Evolutionary conservation across 352 stramenopile genomes (phyloP).

Genomic region (Plasmopara halstedii): DNA sequence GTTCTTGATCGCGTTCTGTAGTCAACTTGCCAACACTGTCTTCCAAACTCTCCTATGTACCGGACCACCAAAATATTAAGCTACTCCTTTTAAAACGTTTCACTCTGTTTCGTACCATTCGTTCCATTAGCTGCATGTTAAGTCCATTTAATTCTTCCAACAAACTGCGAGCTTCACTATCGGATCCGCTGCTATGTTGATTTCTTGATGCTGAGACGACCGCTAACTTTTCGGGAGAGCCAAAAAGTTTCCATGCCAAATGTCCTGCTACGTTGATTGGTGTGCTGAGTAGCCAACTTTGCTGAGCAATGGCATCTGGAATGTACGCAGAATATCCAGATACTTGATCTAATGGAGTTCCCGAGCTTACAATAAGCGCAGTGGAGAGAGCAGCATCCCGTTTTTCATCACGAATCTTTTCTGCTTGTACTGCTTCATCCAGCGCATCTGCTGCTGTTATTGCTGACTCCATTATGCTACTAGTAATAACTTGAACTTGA

Average conservation of each 20-base stretch:
- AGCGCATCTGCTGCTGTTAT: conserved; percentile 58
- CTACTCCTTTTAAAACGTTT: neutral
- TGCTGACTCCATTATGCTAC: conserved; percentile 66
- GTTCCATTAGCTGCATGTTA: conserved; percentile 78
- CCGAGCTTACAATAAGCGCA: conserved; percentile 31
- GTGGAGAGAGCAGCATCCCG: conserved; percentile 25
- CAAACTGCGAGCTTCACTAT: conserved; percentile 55
- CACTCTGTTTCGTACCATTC: conserved; percentile 37
- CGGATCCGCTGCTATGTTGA: conserved; percentile 13
- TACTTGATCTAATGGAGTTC: neutral
- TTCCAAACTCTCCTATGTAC: conserved; percentile 55
- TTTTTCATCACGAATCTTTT: conserved; percentile 34
- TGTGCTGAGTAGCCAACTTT: conserved; percentile 58
- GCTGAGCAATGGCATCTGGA: conserved; percentile 41
- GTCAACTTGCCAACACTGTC: conserved; percentile 61
- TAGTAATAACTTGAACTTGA: conserved; percentile 60
- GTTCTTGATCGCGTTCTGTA: conserved; percentile 71
- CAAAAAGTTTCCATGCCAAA: conserved; percentile 64
- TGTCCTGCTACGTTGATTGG: conserved; percentile 55
- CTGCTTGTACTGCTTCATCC: conserved; percentile 52
- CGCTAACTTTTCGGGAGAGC: conserved; percentile 30
- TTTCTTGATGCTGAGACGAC: conserved; percentile 14
- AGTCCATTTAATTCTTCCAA: conserved; percentile 77
- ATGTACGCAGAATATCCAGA: conserved; percentile 32
- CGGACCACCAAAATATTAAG: neutral